Percentiles rank a stretch among this genome's conserved stretches.
These are phyloP conservation scores for Alloteropsis semialata DNA, from an alignment of 176 grass and related monocot species.

Conservation along the genomic window DNA sequence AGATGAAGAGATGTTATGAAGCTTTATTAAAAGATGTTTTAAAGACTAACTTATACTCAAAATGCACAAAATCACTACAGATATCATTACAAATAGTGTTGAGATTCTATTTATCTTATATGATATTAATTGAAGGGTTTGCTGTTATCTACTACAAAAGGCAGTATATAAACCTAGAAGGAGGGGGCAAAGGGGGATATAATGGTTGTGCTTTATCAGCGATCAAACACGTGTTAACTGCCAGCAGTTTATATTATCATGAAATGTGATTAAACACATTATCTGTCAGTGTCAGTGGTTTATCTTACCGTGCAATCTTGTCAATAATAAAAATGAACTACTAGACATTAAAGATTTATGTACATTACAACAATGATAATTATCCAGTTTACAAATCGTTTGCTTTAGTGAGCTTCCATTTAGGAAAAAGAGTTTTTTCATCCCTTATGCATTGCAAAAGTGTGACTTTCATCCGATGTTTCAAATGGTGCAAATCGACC, in stretches of 20 bases:
- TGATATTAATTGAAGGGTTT: too few relatives aligned
- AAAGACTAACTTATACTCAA: neutral
- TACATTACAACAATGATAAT: neutral
- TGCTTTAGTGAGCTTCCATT: neutral
- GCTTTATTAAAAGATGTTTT: neutral
- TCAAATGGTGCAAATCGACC: too few relatives aligned
- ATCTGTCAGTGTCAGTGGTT: neutral
- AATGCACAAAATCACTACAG: neutral
- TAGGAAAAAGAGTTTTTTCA: too few relatives aligned
- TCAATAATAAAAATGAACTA: neutral
- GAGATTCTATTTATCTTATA: too few relatives aligned
- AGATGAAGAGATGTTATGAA: constrained; percentile 15
- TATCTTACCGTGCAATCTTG: neutral
- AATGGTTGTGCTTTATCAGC: neutral
- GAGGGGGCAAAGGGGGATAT: too few relatives aligned
- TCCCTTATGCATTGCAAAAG: too few relatives aligned
- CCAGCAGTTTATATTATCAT: neutral
- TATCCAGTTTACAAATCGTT: neutral
- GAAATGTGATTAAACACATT: neutral
- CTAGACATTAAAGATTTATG: neutral
- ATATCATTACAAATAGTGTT: neutral
- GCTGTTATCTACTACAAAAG: too few relatives aligned
- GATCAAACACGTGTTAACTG: neutral
- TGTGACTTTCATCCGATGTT: too few relatives aligned
- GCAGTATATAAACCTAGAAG: too few relatives aligned